Percentiles rank a stretch among this genome's conserved stretches.
These are phyloP conservation scores for Neurospora crassa DNA, from an alignment of 2,329 filamentous ascomycete species.

Conservation along the genomic window DNA sequence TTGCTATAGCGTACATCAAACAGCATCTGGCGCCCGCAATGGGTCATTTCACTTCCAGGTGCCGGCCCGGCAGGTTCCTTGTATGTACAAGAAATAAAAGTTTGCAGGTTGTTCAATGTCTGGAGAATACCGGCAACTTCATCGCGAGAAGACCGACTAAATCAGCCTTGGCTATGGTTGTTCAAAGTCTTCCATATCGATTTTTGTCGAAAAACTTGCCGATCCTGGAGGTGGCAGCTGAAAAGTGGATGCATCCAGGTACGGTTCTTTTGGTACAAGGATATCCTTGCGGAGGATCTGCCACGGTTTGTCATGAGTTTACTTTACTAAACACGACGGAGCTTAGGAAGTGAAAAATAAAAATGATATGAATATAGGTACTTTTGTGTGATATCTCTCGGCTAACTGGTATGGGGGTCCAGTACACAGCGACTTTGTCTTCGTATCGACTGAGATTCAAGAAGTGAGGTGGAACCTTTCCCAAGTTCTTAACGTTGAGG, in stretches of 20 bases:
- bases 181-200: neutral
- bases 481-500: neutral
- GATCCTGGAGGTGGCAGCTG: neutral
- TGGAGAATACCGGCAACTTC: neutral
- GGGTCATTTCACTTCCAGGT: neutral
- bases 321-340: neutral
- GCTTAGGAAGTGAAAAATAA: neutral
- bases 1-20: neutral
- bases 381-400: neutral
- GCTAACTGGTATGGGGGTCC: neutral
- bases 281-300: neutral
- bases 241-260: neutral
- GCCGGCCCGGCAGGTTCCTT: neutral
- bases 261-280: neutral
- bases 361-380: neutral
- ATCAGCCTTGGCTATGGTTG: neutral
- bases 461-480: neutral
- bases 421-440: neutral
- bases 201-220: neutral
- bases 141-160: neutral
- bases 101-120: too few relatives aligned
- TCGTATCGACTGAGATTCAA: neutral
- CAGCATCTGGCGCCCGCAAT: neutral
- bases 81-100: neutral
- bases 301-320: neutral